phyloP scores from a whole-genome alignment of 1,284 basidiomycete genomes.

The Termitomyces sp. region DNA sequence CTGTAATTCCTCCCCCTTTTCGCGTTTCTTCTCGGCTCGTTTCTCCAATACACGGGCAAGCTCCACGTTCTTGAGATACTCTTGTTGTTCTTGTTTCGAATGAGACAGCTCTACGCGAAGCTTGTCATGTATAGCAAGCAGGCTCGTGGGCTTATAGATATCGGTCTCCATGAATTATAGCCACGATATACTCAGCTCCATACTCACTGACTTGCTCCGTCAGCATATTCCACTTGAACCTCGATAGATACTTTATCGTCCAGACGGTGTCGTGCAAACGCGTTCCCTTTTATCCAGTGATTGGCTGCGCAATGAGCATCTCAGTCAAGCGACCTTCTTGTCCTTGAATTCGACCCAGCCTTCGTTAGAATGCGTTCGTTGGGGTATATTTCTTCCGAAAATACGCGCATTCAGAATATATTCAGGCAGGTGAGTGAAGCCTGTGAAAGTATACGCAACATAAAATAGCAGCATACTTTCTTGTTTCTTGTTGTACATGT shows the following conservation, averaged over 20 bases:
- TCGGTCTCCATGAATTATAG: background rate
- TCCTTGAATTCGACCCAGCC: conserved; percentile 99
- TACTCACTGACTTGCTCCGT: conserved; percentile 94
- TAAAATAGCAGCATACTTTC: conserved; percentile 50
- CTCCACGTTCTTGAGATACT: conserved; percentile 94
- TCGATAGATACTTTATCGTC: conserved; percentile 99
- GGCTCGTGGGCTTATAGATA: conserved; percentile 83
- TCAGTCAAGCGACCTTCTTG: conserved; percentile 92
- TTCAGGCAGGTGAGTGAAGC: background rate
- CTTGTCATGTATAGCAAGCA: conserved; percentile 81
- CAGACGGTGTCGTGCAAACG: conserved; percentile 96
- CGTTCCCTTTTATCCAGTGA: conserved; percentile 90
- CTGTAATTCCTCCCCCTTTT: conserved; percentile 44
- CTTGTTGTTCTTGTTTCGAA: conserved; percentile 84
- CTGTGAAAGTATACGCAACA: background rate
- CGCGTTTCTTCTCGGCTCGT: conserved; percentile 68
- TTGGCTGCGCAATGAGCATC: conserved; percentile 94
- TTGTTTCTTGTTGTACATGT: conserved; percentile 82
- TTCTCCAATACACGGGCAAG: conserved; percentile 88
- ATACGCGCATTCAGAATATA: conserved; percentile 76
- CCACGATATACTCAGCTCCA: background rate
- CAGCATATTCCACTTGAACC: conserved; percentile 99
- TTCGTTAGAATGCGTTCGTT: conserved; percentile 87
- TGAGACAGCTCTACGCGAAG: conserved; percentile 89
- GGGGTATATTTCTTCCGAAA: conserved; percentile 71